These are phyloP conservation scores for Prunus fruticosa DNA, from an alignment of 306 rosid genomes.

Conservation along the genomic window DNA sequence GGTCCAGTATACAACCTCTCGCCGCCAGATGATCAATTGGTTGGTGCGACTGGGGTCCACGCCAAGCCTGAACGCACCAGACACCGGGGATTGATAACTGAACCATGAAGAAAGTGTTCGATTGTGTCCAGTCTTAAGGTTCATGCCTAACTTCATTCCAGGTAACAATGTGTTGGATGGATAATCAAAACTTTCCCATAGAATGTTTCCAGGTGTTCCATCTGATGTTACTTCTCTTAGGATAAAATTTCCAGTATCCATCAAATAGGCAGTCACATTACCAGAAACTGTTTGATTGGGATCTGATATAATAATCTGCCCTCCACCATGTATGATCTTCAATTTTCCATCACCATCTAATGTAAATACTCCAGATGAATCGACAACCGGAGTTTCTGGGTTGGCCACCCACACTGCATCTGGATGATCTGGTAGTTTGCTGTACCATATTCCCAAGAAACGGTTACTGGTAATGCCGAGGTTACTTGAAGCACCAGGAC, in stretches of 20 bases:
- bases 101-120: slow-evolving; percentile 21
- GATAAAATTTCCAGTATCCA: slow-evolving; percentile 18
- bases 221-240: neutral
- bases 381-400: slow-evolving; percentile 16
- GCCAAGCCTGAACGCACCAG: slow-evolving; percentile 17
- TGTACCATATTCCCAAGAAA: slow-evolving; percentile 30
- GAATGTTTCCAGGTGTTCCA: neutral
- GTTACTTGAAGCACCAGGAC: slow-evolving; percentile 19
- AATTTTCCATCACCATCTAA: slow-evolving; percentile 21
- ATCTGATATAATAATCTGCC: slow-evolving; percentile 12
- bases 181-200: slow-evolving; percentile 27
- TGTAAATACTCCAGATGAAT: slow-evolving; percentile 16
- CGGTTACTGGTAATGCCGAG: slow-evolving; percentile 1
- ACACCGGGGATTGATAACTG: slow-evolving; percentile 8
- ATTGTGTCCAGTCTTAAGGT: neutral
- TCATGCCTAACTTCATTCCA: slow-evolving; percentile 27
- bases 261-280: slow-evolving; percentile 20
- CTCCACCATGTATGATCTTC: slow-evolving; percentile 25
- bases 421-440: slow-evolving; percentile 24
- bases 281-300: slow-evolving; percentile 7
- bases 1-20: slow-evolving; percentile 7
- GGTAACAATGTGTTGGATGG: slow-evolving; percentile 28
- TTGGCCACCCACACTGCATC: slow-evolving; percentile 33
- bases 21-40: slow-evolving; percentile 15
- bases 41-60: slow-evolving; percentile 6